Base-by-base conservation (phyloP, 192 early-diverging fungal genomes). In the Podila verticillata region DNA sequence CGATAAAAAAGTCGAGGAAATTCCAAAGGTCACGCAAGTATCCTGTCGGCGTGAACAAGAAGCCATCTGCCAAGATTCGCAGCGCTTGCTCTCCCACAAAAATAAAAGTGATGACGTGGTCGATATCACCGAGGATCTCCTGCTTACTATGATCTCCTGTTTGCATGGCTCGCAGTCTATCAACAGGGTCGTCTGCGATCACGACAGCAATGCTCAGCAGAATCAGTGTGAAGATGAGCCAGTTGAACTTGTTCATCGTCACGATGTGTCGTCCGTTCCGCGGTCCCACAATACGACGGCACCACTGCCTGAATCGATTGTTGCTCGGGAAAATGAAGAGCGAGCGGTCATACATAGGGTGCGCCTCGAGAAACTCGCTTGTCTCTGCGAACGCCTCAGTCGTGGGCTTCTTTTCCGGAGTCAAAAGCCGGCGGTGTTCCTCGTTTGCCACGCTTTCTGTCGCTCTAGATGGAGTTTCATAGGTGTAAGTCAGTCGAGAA, bases 11-110 rank as follows among this genome's bases (percentile, higher is more conserved):
- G 82, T 90, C 89, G 48, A 89, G 49, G 10, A 78, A 48, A 22
- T 90, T 90, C 89, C 89, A 90, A 9, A 82, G 81, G 49, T 88
- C 85, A 12, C 86, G 68, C 48, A 90, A 35, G 56, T 88, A 88
- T 5, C 82, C 89, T 24, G 87, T 89, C 0, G 89, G 88, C 0
- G 89, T 89, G 48, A 89, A 72, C 5, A 89, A 20, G 19, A 90
- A 84, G 15, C 89, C 89, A 63, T 89, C 86, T 0, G 89, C 89
- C 47, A 90, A 66, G 32, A 89, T 71, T 28, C 86, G 83, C 7
- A 90, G 61, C 15, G 75, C 5, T 31, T 87, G 84, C 56, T 90
- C 89, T 2, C 87, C 20, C 8, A 87, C 81, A 63, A 88, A 89
- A 9, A 90, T 72, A 5, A 86, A 59, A 0, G 85, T 87, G 5